A percentile compares a stretch with the other conserved stretches of the same genome.
Evolutionary conservation across 2,329 filamentous ascomycete species (phyloP).

Genomic region (Venturia oleaginea): DNA sequence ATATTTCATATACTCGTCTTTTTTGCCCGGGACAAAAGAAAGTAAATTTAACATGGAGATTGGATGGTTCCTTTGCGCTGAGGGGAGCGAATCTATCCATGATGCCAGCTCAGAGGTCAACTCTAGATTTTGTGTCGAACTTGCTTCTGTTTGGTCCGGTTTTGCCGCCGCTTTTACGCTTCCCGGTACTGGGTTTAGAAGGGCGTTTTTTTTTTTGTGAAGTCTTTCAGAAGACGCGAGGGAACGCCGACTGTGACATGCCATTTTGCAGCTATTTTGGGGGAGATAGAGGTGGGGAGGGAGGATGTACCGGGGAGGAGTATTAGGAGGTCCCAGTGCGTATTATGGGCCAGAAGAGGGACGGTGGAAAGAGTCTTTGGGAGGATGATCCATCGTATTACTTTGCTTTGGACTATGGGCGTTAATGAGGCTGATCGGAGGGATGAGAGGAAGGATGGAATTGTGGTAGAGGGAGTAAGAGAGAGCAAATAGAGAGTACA

Average conservation of each 20-base stretch:
- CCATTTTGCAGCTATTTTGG: slow-evolving; percentile 26
- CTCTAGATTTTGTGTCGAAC: slow-evolving; percentile 36
- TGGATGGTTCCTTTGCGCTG: slow-evolving; percentile 29
- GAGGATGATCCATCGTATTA: slow-evolving; percentile 42
- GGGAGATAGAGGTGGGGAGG: slow-evolving; percentile 22
- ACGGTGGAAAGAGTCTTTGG: slow-evolving; percentile 34
- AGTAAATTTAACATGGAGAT: slow-evolving; percentile 58
- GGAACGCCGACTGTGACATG: slow-evolving; percentile 36
- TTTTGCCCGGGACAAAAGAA: slow-evolving; percentile 44
- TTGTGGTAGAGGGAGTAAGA: slow-evolving; percentile 25
- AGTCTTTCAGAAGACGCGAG: slow-evolving; percentile 30
- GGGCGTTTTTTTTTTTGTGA: slow-evolving; percentile 27
- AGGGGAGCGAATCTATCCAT: slow-evolving; percentile 35
- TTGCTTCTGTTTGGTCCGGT: slow-evolving; percentile 24
- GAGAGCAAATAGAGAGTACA: slow-evolving; percentile 39
- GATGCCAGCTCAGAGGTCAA: slow-evolving; percentile 40
- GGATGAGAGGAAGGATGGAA: slow-evolving; percentile 32
- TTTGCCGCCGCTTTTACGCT: slow-evolving; percentile 23
- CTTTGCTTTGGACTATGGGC: slow-evolving; percentile 35
- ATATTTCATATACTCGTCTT: slow-evolving; percentile 48
- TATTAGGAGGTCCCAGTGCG: slow-evolving; percentile 41
- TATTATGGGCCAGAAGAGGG: slow-evolving; percentile 32
- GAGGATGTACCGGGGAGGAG: slow-evolving; percentile 27
- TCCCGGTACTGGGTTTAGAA: slow-evolving; percentile 29
- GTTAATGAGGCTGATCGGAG: slow-evolving; percentile 27